phyloP scores from a whole-genome alignment of 2,329 filamentous ascomycete species.

The Sporothrix pseudoabietina region DNA sequence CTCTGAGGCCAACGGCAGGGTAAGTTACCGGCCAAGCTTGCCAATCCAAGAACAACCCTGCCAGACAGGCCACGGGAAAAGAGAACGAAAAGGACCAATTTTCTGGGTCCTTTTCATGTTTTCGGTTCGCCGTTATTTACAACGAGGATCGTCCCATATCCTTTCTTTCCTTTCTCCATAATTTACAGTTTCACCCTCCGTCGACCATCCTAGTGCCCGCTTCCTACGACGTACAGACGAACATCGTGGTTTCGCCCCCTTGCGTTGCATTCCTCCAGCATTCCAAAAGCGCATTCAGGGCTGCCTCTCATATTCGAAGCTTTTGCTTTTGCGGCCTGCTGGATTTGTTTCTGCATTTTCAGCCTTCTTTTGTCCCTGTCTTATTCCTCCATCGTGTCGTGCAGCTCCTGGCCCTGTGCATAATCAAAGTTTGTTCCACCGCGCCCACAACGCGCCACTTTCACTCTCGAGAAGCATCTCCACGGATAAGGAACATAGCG shows the following conservation, averaged over 20 bases:
- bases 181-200: conserved; percentile 10
- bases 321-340: background rate
- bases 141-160: conserved; percentile 6
- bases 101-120: background rate
- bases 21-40: background rate
- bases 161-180: background rate
- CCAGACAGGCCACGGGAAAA: background rate
- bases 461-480: background rate
- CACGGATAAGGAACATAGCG: conserved; percentile 17
- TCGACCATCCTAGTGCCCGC: conserved; percentile 8
- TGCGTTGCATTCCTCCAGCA: conserved; percentile 10
- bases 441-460: conserved; percentile 12
- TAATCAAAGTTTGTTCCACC: background rate
- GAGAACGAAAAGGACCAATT: background rate
- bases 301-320: background rate
- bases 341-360: background rate
- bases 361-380: background rate
- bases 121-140: conserved; percentile 20
- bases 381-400: background rate
- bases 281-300: background rate
- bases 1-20: conserved; percentile 11
- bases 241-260: background rate
- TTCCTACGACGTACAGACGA: background rate
- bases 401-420: background rate
- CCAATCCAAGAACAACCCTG: background rate